A percentile compares a stretch with the other conserved stretches of the same genome.
phyloP scores from a whole-genome alignment of 257 asterid genomes.

The Asclepias syriaca region DNA sequence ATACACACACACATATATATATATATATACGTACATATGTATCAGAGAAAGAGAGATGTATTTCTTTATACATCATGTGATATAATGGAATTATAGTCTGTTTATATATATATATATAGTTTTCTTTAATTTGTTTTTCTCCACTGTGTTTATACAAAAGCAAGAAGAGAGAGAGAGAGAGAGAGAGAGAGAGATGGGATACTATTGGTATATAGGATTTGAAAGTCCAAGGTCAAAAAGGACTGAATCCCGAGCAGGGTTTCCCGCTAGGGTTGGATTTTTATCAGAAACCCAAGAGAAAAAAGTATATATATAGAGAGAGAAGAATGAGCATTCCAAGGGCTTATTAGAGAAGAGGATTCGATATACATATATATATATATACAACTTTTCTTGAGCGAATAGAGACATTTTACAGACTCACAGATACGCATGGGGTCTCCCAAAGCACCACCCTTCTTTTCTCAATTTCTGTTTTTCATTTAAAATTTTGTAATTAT shows the following conservation, averaged over 20 bases:
- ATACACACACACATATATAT: too few species aligned
- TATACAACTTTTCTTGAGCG: background rate
- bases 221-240: constrained; percentile 28
- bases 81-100: background rate
- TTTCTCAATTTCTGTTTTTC: background rate
- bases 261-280: constrained; percentile 9
- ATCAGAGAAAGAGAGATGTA: background rate
- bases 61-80: background rate
- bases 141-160: background rate
- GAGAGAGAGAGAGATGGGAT: background rate
- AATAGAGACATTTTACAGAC: constrained; percentile 14
- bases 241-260: constrained; percentile 25
- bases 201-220: constrained; percentile 13
- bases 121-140: background rate
- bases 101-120: background rate
- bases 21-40: background rate
- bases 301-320: constrained; percentile 1
- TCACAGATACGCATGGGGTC: constrained; percentile 21
- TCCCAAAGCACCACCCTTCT: background rate
- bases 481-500: too few species aligned
- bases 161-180: background rate
- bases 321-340: constrained; percentile 29
- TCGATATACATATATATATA: background rate
- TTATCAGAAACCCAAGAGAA: background rate
- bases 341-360: constrained; percentile 19